phyloP scores from a whole-genome alignment of 306 rosid genomes.

The Cicer cuneatum region DNA sequence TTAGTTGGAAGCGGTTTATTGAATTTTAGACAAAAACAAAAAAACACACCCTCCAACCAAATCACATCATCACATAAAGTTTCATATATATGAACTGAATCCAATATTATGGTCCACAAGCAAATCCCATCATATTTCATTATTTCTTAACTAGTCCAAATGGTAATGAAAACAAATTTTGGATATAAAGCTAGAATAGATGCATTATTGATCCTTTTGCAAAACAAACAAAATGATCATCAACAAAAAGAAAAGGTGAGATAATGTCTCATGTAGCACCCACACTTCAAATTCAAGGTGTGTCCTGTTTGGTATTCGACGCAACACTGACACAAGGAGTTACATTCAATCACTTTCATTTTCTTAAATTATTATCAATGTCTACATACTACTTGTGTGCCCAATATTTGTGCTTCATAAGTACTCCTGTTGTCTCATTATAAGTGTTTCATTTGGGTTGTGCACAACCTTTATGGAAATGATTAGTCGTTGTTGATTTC shows the following conservation, averaged over 20 bases:
- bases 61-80: neutral
- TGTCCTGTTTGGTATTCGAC: too few species aligned
- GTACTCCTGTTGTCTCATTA: too few species aligned
- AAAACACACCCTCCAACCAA: conserved; percentile 21
- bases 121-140: neutral
- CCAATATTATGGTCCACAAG: neutral
- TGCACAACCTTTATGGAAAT: too few species aligned
- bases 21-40: conserved; percentile 4
- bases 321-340: too few species aligned
- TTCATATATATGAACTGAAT: neutral
- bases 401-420: too few species aligned
- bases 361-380: too few species aligned
- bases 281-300: too few species aligned
- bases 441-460: too few species aligned
- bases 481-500: too few species aligned
- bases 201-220: neutral
- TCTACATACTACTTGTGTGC: too few species aligned
- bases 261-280: neutral
- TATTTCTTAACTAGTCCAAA: conserved; percentile 1
- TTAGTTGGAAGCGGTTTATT: neutral
- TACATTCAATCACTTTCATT: too few species aligned
- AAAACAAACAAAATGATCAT: conserved; percentile 19
- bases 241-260: conserved; percentile 1
- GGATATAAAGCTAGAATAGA: neutral
- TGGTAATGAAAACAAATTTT: conserved; percentile 16